phyloP scores from a whole-genome alignment of 1,139 yeast species.

The Starmera stellimalicola region DNA sequence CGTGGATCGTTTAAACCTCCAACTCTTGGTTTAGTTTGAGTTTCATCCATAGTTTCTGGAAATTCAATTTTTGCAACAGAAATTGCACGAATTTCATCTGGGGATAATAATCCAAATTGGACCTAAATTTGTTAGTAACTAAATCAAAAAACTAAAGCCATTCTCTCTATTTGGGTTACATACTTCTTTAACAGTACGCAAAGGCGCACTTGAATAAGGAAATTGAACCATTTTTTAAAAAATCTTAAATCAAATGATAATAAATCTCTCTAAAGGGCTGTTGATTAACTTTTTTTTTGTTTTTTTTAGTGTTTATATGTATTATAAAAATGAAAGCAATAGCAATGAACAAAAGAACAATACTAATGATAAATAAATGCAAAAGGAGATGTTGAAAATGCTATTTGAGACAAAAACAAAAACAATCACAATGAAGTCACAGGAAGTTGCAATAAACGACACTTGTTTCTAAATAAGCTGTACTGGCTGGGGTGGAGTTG shows the following conservation, averaged over 20 bases:
- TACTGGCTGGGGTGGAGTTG: background rate
- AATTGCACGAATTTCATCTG: slow-evolving; percentile 94
- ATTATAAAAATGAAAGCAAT: too few relatives aligned
- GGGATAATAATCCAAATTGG: slow-evolving; percentile 95
- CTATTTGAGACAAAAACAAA: background rate
- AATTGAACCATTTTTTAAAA: slow-evolving; percentile 37
- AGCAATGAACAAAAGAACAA: too few relatives aligned
- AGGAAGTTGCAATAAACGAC: background rate
- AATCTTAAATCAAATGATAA: background rate
- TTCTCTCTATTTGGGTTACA: slow-evolving; percentile 16
- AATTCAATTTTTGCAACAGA: slow-evolving; percentile 96
- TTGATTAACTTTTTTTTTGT: background rate
- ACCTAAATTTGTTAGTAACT: slow-evolving; percentile 30
- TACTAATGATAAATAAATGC: background rate
- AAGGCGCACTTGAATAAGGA: slow-evolving; percentile 96
- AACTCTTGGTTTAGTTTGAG: slow-evolving; percentile 88
- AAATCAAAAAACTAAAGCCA: slow-evolving; percentile 1
- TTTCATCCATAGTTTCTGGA: slow-evolving; percentile 98
- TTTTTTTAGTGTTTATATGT: background rate
- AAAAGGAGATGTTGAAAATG: background rate
- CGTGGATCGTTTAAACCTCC: slow-evolving; percentile 98
- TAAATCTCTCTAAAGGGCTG: background rate
- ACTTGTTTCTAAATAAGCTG: background rate
- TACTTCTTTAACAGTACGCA: slow-evolving; percentile 92
- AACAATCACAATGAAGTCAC: background rate